A percentile compares a stretch with the other conserved stretches of the same genome.
These are phyloP conservation scores for Pythium myriotylum DNA, from an alignment of 352 stramenopile genomes.

Conservation along the genomic window DNA sequence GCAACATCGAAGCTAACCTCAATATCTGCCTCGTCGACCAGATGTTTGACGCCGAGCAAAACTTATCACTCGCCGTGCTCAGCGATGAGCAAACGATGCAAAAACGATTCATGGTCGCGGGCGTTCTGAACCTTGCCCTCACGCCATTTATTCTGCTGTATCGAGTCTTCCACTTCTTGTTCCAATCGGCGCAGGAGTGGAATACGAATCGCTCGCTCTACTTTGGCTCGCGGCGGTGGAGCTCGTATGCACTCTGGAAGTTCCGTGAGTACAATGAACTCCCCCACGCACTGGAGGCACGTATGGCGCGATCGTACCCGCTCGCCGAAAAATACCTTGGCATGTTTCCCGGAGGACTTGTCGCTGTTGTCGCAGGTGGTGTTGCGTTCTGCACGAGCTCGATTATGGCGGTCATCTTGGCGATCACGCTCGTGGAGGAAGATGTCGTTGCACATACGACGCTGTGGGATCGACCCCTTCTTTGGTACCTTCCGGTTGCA, in stretches of 20 bases:
- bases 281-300: slow-evolving; percentile 94
- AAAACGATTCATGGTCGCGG: slow-evolving; percentile 93
- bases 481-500: slow-evolving; percentile 97
- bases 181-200: slow-evolving; percentile 97
- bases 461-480: slow-evolving; percentile 91
- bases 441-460: slow-evolving; percentile 80
- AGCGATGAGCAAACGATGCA: slow-evolving; percentile 91
- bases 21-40: slow-evolving; percentile 97
- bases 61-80: slow-evolving; percentile 88
- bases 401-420: slow-evolving; percentile 93
- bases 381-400: slow-evolving; percentile 96
- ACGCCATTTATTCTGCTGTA: slow-evolving; percentile 98
- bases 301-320: slow-evolving; percentile 92
- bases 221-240: slow-evolving; percentile 95
- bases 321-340: slow-evolving; percentile 93
- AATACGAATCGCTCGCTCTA: slow-evolving; percentile 91
- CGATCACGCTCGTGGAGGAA: slow-evolving; percentile 94
- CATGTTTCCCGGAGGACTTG: slow-evolving; percentile 91
- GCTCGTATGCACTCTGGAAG: slow-evolving; percentile 84
- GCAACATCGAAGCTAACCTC: slow-evolving; percentile 94
- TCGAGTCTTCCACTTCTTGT: slow-evolving; percentile 96
- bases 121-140: slow-evolving; percentile 94
- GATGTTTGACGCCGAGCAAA: slow-evolving; percentile 92
- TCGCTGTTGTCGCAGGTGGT: slow-evolving; percentile 91
- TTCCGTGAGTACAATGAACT: slow-evolving; percentile 99